Conservation (phyloP, 1,139 yeast genomes). For the Blastobotrys indianensis region DNA sequence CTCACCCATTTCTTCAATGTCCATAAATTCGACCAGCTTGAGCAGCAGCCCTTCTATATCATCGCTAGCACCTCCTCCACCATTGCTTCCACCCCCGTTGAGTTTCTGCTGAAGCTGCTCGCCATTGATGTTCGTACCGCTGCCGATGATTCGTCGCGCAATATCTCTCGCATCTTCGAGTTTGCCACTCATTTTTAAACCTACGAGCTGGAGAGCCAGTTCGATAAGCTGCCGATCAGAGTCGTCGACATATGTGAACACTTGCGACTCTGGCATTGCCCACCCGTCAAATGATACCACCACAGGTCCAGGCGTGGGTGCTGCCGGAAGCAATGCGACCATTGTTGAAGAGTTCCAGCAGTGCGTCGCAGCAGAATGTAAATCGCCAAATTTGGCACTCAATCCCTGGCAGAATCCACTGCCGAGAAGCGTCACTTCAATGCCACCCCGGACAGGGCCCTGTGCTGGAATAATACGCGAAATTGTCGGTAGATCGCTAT, state of each 20-base stretch:
- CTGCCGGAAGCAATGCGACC: constrained; percentile 85
- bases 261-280: constrained; percentile 38
- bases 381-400: constrained; percentile 75
- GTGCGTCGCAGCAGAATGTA: constrained; percentile 75
- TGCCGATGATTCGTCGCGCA: constrained; percentile 65
- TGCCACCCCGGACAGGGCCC: constrained; percentile 91
- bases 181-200: constrained; percentile 86
- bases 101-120: constrained; percentile 11
- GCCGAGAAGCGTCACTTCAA: constrained; percentile 83
- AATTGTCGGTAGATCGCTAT: constrained; percentile 44
- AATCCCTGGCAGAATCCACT: constrained; percentile 75
- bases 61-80: constrained; percentile 25
- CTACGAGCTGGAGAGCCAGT: constrained; percentile 84
- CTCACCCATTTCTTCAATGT: constrained; percentile 48
- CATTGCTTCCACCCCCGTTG: constrained; percentile 3
- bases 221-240: constrained; percentile 89
- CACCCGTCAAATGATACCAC: constrained; percentile 61
- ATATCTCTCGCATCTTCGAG: constrained; percentile 84
- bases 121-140: constrained; percentile 16
- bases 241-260: constrained; percentile 83
- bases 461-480: constrained; percentile 85
- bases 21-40: constrained; percentile 58
- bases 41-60: constrained; percentile 46
- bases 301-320: constrained; percentile 79
- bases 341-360: constrained; percentile 91